Evolutionary conservation across 2,329 filamentous ascomycete species (phyloP), one percentile per base, ranked within the genome.

Genomic region (Aspergillus transmontanensis): DNA sequence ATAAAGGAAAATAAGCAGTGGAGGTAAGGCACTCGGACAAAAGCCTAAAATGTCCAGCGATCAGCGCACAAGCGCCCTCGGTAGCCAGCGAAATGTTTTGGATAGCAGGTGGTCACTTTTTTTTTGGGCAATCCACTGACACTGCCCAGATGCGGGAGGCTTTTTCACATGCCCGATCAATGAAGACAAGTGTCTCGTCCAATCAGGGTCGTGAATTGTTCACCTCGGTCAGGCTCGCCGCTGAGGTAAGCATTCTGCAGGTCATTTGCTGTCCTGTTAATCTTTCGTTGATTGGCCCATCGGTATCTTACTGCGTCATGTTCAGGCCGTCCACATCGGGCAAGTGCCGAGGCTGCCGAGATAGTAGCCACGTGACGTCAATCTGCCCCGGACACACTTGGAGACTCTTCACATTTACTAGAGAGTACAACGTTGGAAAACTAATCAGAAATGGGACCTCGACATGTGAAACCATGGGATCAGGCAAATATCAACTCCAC

Each of bases 271-370:
- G 23, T n/a, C 19, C 30, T 34, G 16, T 14, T 11, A 36, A 4
- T n/a, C 12, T 2, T 34, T 21, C 19, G 53, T n/a, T 69, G 46
- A 71, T 71, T 71, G 69, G 69, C n/a, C 26, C 19, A 36, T 19
- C 34, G 11, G n/a, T 6, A 28, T 45, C 11, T 36, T 48, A 6
- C 60, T 62, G 64, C 66, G 62, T 69, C 68, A 71, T 69, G 34
- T 45, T 45, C 30, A 32, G 21, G 11, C 23, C 53, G 19, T 12
- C 64, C 59, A 1, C 5, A 58, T 62, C 50, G 9, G 64, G 70
- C 61, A 71, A 55, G 26, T 69, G 51, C 69, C 69, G 69, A 71
- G 69, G 69, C 59, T 63, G n/a, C 19, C 7, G 26, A 36, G 51
- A 19, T 4, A 34, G 14, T 23, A 19, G 19, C 51, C 51, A 55